phyloP scores from a whole-genome alignment of 371 early-diverging fungal genomes.

The Umbelopsis sp. region DNA sequence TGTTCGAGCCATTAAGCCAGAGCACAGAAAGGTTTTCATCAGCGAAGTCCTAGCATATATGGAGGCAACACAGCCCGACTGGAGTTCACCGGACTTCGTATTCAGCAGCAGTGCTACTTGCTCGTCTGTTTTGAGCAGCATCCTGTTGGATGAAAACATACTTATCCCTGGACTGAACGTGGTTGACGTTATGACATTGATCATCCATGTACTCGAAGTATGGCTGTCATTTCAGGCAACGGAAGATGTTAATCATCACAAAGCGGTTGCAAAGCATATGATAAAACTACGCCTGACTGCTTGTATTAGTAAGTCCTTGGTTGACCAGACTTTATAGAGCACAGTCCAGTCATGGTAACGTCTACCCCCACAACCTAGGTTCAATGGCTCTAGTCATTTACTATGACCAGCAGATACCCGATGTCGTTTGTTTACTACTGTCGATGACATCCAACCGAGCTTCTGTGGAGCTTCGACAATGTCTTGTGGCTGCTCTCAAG shows the following conservation, averaged over 20 bases:
- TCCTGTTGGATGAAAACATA: neutral
- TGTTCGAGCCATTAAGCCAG: constrained; percentile 4
- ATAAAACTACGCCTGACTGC: constrained; percentile 5
- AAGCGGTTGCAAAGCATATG: constrained; percentile 10
- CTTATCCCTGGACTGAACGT: neutral
- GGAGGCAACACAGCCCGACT: constrained; percentile 8
- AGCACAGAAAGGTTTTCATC: constrained; percentile 2
- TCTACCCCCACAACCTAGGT: neutral
- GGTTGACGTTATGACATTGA: neutral
- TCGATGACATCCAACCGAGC: neutral
- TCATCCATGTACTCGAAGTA: neutral
- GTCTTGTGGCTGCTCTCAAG: neutral
- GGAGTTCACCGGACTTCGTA: neutral
- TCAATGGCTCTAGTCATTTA: neutral
- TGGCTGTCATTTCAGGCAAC: neutral
- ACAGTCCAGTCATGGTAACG: too few relatives aligned
- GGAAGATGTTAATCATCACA: neutral
- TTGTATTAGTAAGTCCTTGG: constrained; percentile 6
- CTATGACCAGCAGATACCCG: constrained; percentile 10
- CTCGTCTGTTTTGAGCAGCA: constrained; percentile 1
- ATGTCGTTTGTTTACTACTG: neutral
- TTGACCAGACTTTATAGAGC: neutral
- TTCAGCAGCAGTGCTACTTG: constrained; percentile 11
- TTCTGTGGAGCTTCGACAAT: neutral
- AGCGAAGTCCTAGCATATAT: constrained; percentile 8